phyloP scores from a whole-genome alignment of 176 grass and related monocot species.

The Thinopyrum elongatum region DNA sequence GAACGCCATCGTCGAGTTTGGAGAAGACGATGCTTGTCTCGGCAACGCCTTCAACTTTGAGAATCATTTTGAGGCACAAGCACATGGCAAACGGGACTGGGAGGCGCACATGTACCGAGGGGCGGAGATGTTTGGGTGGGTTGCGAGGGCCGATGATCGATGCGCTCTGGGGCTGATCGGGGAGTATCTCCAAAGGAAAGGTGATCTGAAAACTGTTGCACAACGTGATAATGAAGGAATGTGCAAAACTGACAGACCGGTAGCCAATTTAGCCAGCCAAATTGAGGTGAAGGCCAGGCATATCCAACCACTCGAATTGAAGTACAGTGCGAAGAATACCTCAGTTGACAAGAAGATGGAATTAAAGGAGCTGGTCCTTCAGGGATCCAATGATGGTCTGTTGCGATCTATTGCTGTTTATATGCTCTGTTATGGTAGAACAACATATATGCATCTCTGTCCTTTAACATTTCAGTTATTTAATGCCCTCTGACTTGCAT shows the following conservation, averaged over 20 bases:
- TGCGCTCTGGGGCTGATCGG: constrained; percentile 32
- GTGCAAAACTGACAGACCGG: constrained; percentile 38
- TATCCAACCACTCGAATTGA: constrained; percentile 35
- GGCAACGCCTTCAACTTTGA: background rate
- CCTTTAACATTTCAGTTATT: background rate
- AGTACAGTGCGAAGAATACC: constrained; percentile 31
- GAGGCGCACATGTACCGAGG: background rate
- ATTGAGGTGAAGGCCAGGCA: constrained; percentile 42
- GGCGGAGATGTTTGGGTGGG: background rate
- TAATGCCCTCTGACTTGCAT: background rate
- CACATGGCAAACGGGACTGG: background rate
- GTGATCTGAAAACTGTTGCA: constrained; percentile 43
- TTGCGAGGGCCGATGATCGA: background rate
- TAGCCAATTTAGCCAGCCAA: constrained; percentile 31
- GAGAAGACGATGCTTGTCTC: background rate
- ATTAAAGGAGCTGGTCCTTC: constrained; percentile 38
- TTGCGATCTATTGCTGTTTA: background rate
- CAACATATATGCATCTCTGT: background rate
- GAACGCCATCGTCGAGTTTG: background rate
- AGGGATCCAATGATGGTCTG: constrained; percentile 32
- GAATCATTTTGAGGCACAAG: background rate
- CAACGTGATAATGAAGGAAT: constrained; percentile 38
- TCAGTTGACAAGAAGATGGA: constrained; percentile 49
- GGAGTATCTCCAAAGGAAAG: constrained; percentile 34
- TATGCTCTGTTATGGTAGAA: background rate